Percentiles rank a stretch among this genome's conserved stretches.
phyloP scores from a whole-genome alignment of 1,284 basidiomycete species.

The Laetiporus sulphureus region DNA sequence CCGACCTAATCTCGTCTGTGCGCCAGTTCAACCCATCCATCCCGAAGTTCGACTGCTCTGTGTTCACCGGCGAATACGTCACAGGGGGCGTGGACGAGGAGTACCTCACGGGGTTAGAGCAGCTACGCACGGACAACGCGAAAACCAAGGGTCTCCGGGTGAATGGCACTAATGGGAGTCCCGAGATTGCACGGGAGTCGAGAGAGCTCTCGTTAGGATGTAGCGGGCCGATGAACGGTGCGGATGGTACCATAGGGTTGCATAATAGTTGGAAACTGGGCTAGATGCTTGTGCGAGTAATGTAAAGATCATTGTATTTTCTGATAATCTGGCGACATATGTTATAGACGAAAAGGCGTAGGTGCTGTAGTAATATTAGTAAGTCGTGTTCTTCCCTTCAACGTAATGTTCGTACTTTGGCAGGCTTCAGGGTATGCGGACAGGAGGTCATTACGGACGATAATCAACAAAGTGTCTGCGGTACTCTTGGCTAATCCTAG shows the following conservation, averaged over 20 bases:
- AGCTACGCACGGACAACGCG: constrained; percentile 78
- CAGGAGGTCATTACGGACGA: too few relatives aligned
- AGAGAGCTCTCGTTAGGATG: constrained; percentile 26
- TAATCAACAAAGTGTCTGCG: too few relatives aligned
- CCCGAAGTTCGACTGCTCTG: constrained; percentile 88
- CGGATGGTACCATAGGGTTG: constrained; percentile 71
- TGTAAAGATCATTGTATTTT: not conserved
- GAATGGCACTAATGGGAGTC: constrained; percentile 18
- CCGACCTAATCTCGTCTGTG: constrained; percentile 86
- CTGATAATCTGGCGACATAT: too few relatives aligned
- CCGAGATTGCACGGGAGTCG: constrained; percentile 16
- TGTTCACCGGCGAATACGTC: constrained; percentile 96
- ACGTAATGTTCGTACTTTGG: too few relatives aligned
- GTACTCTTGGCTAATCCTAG: too few relatives aligned
- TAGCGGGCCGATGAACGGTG: constrained; percentile 43
- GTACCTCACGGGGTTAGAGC: constrained; percentile 79
- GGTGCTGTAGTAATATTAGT: too few relatives aligned
- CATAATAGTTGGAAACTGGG: constrained; percentile 58
- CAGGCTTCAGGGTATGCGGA: too few relatives aligned
- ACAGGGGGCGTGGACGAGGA: constrained; percentile 91
- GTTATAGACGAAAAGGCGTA: too few relatives aligned
- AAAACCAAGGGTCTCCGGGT: constrained; percentile 47
- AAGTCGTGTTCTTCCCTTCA: too few relatives aligned
- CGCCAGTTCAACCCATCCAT: constrained; percentile 82
- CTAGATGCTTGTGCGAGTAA: constrained; percentile 4